These are phyloP conservation scores for Ambrosiella beaveri DNA, from an alignment of 2,329 filamentous ascomycete genomes.

Conservation along the genomic window DNA sequence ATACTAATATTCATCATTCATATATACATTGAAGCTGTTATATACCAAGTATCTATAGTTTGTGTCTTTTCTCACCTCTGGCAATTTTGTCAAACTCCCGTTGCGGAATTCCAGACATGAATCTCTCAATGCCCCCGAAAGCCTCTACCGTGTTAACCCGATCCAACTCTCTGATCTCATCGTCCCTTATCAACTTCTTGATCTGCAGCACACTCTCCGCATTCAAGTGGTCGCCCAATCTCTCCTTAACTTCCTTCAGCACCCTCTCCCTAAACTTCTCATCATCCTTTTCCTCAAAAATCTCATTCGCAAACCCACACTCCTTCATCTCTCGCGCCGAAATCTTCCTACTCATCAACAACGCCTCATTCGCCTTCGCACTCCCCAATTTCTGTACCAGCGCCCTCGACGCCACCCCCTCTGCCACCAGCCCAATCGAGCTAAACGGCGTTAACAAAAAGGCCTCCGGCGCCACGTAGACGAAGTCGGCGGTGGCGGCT, in stretches of 20 bases:
- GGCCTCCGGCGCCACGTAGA: conserved; percentile 66
- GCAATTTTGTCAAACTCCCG: conserved; percentile 77
- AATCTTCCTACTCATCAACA: conserved; percentile 77
- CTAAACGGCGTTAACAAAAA: conserved; percentile 87
- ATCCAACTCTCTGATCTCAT: conserved; percentile 57
- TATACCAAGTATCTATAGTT: conserved; percentile 39
- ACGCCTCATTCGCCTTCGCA: conserved; percentile 72
- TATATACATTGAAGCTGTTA: not conserved
- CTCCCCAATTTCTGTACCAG: conserved; percentile 69
- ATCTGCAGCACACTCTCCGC: conserved; percentile 65
- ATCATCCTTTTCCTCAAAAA: conserved; percentile 48
- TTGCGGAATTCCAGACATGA: conserved; percentile 66
- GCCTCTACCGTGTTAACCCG: conserved; percentile 67
- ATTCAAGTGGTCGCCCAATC: conserved; percentile 63
- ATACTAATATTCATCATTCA: not conserved
- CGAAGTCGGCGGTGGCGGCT: conserved; percentile 71
- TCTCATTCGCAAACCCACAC: conserved; percentile 71
- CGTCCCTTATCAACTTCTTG: conserved; percentile 64
- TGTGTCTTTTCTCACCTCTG: conserved; percentile 81
- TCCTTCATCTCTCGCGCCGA: conserved; percentile 52
- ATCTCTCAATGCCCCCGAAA: conserved; percentile 68
- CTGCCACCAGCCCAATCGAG: conserved; percentile 74
- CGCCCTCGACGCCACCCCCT: conserved; percentile 64
- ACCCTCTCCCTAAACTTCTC: conserved; percentile 55
- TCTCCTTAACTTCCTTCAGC: conserved; percentile 61